Evolutionary conservation across 108 stramenopile genomes (phyloP), one percentile per base, ranked within the genome.

Genomic region (Cyclotella cryptica): DNA sequence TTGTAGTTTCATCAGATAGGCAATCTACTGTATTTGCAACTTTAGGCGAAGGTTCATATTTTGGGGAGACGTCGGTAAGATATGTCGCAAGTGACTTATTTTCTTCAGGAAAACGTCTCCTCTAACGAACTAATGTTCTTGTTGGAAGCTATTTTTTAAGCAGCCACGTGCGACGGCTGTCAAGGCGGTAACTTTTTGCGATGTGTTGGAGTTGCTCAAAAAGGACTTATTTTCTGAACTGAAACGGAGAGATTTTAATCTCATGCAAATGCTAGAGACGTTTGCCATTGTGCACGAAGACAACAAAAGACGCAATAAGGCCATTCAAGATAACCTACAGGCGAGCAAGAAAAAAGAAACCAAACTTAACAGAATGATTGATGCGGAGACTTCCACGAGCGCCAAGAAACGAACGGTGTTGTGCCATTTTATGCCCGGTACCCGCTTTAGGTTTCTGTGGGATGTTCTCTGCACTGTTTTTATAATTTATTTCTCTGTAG

Each of bases 11-110:
- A 21, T 51, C 72, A 43, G 80, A 69, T 26, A 73, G 82, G 43
- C 66, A 43, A 10, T 39, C 43, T 17, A 87, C 80, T 11, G 54
- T 85, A n/a, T 85, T 83, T 43, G 84, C 89, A 10, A 90, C 85
- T 41, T 61, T 90, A 15, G 43, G 51, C n/a, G 73, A 62, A 58
- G 89, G 87, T 5, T 44, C 74, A 17, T 88, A 84, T 72, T 90
- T 90, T 69, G 89, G 89, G 22, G 89, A 90, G 69, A 88, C 85
- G 14, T 79, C 78, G 15, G 49, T 51, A 51, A 51, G 49, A 19
- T 2, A 6, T 19, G 19, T 3, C 4, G 19, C 19, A 51, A 51
- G 3, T 51, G 3, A 19, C 49, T 19, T 19, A 1, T 19, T 35
- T 35, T 35, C 35, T 35, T 35, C 2, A 2, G 6, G 35, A 35